Evolutionary conservation across 257 asterid genomes (phyloP), one percentile per base, ranked within the genome.

Genomic region (Primulina huaijiensis): DNA sequence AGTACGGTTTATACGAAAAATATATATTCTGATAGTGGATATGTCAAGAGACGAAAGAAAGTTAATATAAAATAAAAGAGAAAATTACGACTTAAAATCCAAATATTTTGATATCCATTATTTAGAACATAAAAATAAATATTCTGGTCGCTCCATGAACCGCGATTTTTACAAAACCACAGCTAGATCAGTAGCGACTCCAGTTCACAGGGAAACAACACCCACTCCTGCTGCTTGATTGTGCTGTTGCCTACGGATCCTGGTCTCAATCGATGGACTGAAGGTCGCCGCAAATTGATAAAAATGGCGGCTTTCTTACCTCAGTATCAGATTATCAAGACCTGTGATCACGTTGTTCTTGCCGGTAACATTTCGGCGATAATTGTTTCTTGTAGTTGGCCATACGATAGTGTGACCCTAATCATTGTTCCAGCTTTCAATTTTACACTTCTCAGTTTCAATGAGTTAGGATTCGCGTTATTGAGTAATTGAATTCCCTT

Each of bases 291-390:
- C 82, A 66, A 84, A 82, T 87, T 86, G 78, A 75, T 74, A 70
- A 52, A 23, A 72, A 93, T 93, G 99, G 96, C 99, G 78, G 92
- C 71, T 81, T 89, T 94, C 74, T 81, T 94, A 80, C 96, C 99
- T 81, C 99, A 94, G 86, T 88, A 88, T 73, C 99, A 91, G 79
- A 89, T 90, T 62, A 94, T 94, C 76, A 94, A 94, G 82, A 75
- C 83, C 37, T 86, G 80, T 85, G 84, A 89, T 86, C 97, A 76
- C 81, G 60, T 92, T 82, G 90, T 91, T 65, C 79, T 94, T 74
- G 94, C 97, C 27, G 97, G 99, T 94, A 82, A 68, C 53, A 62
- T 65, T 50, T 50, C 2, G 21, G 21, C 57, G 20, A 50, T 50
- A 70, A 7, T 70, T 56, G 7, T 7, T 17, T 20, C 63, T 69